Percentiles rank a stretch among this genome's conserved stretches.
phyloP scores from a whole-genome alignment of 2,329 filamentous ascomycete species.

The Diaporthe ilicicola region DNA sequence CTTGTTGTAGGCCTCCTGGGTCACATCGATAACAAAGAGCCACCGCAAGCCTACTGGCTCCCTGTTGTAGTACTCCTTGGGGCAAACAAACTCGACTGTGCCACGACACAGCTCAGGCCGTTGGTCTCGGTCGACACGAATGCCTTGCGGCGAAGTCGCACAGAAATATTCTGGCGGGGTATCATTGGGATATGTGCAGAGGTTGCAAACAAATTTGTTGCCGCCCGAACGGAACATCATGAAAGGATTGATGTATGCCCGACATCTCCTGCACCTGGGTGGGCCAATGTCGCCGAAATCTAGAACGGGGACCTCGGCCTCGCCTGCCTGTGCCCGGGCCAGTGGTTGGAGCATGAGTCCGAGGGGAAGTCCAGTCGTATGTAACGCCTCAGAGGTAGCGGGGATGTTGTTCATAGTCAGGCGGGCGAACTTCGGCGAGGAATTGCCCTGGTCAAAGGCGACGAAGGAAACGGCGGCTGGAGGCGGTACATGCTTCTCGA shows the following conservation, averaged over 20 bases:
- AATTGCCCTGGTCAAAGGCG: conserved; percentile 95
- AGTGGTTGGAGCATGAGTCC: conserved; percentile 90
- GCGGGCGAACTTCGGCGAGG: conserved; percentile 91
- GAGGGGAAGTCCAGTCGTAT: conserved; percentile 83
- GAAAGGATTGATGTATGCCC: conserved; percentile 98
- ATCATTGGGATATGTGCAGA: conserved; percentile 97
- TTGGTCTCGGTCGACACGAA: conserved; percentile 86
- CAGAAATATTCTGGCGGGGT: conserved; percentile 92
- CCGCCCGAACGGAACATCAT: conserved; percentile 96
- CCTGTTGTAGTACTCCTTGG: conserved; percentile 98
- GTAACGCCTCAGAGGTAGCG: conserved; percentile 79
- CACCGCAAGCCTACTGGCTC: conserved; percentile 88
- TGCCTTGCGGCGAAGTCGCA: conserved; percentile 85
- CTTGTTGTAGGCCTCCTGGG: conserved; percentile 88
- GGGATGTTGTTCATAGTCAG: conserved; percentile 95
- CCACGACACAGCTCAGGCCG: conserved; percentile 89
- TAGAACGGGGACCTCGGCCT: conserved; percentile 86
- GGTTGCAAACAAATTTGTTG: conserved; percentile 97
- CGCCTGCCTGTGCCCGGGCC: conserved; percentile 82
- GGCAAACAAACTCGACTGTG: conserved; percentile 95
- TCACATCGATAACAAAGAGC: conserved; percentile 93
- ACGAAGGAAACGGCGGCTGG: conserved; percentile 89
- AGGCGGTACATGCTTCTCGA: conserved; percentile 91
- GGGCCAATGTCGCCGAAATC: conserved; percentile 94
- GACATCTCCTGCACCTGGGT: conserved; percentile 89